Base-by-base conservation (phyloP, 371 early-diverging fungal genomes). In the Mortierella sp. region DNA sequence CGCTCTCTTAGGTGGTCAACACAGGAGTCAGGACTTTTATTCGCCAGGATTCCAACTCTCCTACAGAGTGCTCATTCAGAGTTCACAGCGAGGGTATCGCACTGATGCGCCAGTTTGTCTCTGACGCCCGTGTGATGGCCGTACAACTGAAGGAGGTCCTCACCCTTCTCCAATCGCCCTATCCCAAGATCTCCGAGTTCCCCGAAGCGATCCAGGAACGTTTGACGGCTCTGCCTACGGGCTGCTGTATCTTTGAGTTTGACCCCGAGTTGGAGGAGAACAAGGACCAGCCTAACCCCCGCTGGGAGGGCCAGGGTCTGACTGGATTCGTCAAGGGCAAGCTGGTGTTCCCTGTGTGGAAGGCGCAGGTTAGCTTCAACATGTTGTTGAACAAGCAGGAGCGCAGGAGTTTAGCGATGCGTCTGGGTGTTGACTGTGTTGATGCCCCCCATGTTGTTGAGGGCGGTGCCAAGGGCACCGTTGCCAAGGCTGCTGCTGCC, bases 1-100 rank as follows among this genome's bases (percentile, higher is more conserved):
- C 45, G 8, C 47, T 58, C 34, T 79, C 67, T 13, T 70, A 90
- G 85, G 87, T 94, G 6, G 96, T 98, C 66, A 96, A 98, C 87
- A 95, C 97, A 0, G 98, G 98, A 44, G 94, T 98, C 63, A 89
- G 92, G 66, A 82, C 94, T 2, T 97, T 98, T 83, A 91, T 92
- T 34, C 92, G 95, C 70, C 94, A 92, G 87, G 91, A 92, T 44
- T 85, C 86, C 44, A 73, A 87, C 58, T 89, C 89, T 39, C 79
- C 74, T 5, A 88, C 88, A 40, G 89, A 85, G 13, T 94, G 93
- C 78, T 87, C 91, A 9, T 96, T 93, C 91, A 92, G 98, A 37
- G 86, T 96, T 24, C 89, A 93, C 39, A 87, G 91, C 67, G 97
- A 97, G 76, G 96, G 97, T 58, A 78, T 97, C 44, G 88, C 91